Conservation (phyloP, 805 yeast genomes). For the Torulaspora gathmanii region DNA sequence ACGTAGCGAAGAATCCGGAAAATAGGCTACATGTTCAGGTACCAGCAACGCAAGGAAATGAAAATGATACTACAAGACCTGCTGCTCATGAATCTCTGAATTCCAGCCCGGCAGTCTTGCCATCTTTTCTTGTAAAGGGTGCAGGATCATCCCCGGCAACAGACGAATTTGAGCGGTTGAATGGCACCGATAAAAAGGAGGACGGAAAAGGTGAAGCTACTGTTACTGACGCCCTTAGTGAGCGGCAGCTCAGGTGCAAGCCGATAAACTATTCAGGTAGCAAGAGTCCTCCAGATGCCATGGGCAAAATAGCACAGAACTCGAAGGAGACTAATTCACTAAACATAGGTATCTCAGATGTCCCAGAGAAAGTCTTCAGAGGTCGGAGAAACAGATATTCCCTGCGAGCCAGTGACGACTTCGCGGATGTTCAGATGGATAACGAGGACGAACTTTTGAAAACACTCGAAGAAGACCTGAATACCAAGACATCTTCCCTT, state of each 20-base stretch:
- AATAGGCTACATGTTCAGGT: neutral
- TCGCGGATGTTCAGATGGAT: constrained; percentile 6
- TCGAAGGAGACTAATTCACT: neutral
- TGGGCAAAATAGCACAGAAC: neutral
- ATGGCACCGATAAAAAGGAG: too few relatives aligned
- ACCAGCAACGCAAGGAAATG: neutral
- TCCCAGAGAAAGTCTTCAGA: neutral
- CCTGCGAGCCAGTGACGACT: constrained; percentile 5
- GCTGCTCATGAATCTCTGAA: neutral
- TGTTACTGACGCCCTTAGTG: too few relatives aligned
- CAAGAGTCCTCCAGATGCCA: neutral
- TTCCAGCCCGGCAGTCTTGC: neutral
- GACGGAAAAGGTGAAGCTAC: too few relatives aligned
- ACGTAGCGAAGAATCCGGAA: neutral
- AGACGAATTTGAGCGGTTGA: too few relatives aligned
- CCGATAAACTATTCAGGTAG: too few relatives aligned
- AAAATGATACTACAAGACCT: neutral
- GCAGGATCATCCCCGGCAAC: too few relatives aligned
- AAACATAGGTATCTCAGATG: neutral
- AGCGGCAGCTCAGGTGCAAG: too few relatives aligned
- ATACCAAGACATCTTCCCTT: neutral
- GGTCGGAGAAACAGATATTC: neutral
- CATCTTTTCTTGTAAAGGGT: neutral
- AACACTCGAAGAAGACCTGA: constrained; percentile 4
- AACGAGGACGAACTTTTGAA: constrained; percentile 8